Percentiles rank a stretch among this genome's conserved stretches.
phyloP scores from a whole-genome alignment of 192 early-diverging fungal genomes.

The Martensiomyces pterosporus region DNA sequence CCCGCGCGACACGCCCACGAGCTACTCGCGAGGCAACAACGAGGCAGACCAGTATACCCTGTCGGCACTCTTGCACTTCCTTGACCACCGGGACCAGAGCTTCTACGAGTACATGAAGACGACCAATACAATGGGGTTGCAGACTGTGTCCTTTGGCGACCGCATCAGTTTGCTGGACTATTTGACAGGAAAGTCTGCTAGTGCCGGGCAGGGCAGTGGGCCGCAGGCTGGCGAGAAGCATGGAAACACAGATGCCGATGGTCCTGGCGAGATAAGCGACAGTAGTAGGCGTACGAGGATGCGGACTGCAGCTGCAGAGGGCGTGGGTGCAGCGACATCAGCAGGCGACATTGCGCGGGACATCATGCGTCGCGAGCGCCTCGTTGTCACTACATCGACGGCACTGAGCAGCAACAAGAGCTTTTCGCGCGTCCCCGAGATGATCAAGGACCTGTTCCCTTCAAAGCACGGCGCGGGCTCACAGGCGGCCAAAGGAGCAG shows the following conservation, averaged over 20 bases:
- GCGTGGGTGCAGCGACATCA: not conserved
- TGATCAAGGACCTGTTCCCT: constrained; percentile 41
- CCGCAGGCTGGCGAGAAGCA: not conserved
- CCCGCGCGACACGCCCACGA: constrained; percentile 55
- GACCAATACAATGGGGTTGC: constrained; percentile 54
- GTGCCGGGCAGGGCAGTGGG: constrained; percentile 4
- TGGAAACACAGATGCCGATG: constrained; percentile 7
- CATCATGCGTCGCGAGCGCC: constrained; percentile 32
- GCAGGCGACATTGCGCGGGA: constrained; percentile 21
- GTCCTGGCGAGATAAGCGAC: too few relatives aligned
- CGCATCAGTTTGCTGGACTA: constrained; percentile 66
- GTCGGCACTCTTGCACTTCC: constrained; percentile 67
- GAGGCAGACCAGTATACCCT: constrained; percentile 64
- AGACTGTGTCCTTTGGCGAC: constrained; percentile 72
- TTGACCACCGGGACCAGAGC: constrained; percentile 58
- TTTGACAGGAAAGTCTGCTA: constrained; percentile 57
- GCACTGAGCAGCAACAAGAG: constrained; percentile 41
- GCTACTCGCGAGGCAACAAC: constrained; percentile 53
- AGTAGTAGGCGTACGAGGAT: constrained; percentile 8
- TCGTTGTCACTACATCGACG: constrained; percentile 25
- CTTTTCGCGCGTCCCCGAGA: constrained; percentile 33
- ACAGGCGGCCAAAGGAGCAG: not conserved
- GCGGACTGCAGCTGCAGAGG: not conserved
- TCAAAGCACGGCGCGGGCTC: constrained; percentile 12
- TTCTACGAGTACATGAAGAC: constrained; percentile 72